Conservation (phyloP, 768 basidiomycete genomes). For the Phallus indusiatus region DNA sequence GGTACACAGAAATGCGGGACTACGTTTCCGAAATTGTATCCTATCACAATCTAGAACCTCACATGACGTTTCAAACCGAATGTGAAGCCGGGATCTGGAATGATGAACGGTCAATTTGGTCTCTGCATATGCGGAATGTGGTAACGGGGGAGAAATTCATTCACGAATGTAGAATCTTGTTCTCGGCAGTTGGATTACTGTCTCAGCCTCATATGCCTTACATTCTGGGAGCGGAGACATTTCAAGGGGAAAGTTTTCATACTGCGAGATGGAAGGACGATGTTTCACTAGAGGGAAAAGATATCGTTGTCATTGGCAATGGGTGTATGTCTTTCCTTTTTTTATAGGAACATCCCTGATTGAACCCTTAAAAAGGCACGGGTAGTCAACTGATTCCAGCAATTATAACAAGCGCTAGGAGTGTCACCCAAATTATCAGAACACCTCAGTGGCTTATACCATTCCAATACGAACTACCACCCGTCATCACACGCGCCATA, state of each 20-base stretch:
- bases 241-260: slow-evolving; percentile 16
- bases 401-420: slow-evolving; percentile 6
- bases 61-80: slow-evolving; percentile 9
- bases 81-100: slow-evolving; percentile 12
- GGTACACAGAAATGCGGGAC: neutral
- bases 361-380: too few species aligned
- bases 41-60: slow-evolving; percentile 11
- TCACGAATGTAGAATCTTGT: slow-evolving; percentile 15
- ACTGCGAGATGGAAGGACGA: slow-evolving; percentile 13
- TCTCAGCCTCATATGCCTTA: slow-evolving; percentile 12
- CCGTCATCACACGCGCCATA: slow-evolving; percentile 1
- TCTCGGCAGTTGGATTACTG: slow-evolving; percentile 14
- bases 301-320: slow-evolving; percentile 19
- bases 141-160: slow-evolving; percentile 7
- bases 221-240: slow-evolving; percentile 10
- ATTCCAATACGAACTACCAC: neutral
- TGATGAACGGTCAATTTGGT: slow-evolving; percentile 12
- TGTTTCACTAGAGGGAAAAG: slow-evolving; percentile 14
- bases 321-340: slow-evolving; percentile 12
- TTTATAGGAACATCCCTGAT: too few species aligned
- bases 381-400: slow-evolving; percentile 16
- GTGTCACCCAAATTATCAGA: slow-evolving; percentile 15
- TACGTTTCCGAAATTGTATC: slow-evolving; percentile 11
- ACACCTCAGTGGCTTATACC: slow-evolving; percentile 14
- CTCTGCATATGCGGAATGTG: slow-evolving; percentile 9